Evolutionary conservation across 352 stramenopile genomes (phyloP).

Genomic region (Phytophthora capsici): DNA sequence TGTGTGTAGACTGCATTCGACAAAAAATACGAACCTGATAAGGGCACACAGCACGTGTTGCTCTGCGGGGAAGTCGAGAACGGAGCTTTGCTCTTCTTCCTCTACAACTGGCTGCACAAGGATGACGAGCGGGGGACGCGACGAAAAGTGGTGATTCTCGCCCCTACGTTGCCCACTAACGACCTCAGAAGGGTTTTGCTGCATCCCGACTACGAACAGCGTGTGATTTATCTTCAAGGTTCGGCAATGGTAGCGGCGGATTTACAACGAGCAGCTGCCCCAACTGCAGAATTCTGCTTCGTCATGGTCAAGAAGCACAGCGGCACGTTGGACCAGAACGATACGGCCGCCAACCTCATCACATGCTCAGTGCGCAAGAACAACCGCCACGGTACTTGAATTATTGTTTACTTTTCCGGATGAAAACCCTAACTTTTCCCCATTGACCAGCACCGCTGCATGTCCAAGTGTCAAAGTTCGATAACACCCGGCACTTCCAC

Average conservation of each 20-base stretch:
- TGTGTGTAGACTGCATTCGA: slow-evolving; percentile 70
- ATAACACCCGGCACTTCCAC: slow-evolving; percentile 77
- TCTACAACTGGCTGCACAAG: slow-evolving; percentile 78
- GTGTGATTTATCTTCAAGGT: slow-evolving; percentile 78
- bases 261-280: slow-evolving; percentile 61
- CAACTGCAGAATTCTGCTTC: slow-evolving; percentile 68
- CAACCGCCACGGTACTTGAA: slow-evolving; percentile 60
- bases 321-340: slow-evolving; percentile 58
- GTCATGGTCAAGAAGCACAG: slow-evolving; percentile 82
- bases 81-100: slow-evolving; percentile 74
- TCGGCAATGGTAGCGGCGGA: slow-evolving; percentile 79
- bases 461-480: slow-evolving; percentile 79
- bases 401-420: slow-evolving; percentile 1
- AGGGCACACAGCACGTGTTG: slow-evolving; percentile 72
- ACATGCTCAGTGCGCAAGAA: slow-evolving; percentile 82
- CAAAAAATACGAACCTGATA: slow-evolving; percentile 74
- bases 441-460: slow-evolving; percentile 58
- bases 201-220: slow-evolving; percentile 76
- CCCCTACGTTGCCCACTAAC: slow-evolving; percentile 59
- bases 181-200: slow-evolving; percentile 70
- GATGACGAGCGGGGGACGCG: slow-evolving; percentile 63
- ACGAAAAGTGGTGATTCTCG: slow-evolving; percentile 78
- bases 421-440: not conserved
- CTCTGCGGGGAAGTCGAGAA: slow-evolving; percentile 84
- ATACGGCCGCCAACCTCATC: slow-evolving; percentile 75